Evolutionary conservation across 2,329 filamentous ascomycete species (phyloP).

Genomic region (Clarireedia hainanense): DNA sequence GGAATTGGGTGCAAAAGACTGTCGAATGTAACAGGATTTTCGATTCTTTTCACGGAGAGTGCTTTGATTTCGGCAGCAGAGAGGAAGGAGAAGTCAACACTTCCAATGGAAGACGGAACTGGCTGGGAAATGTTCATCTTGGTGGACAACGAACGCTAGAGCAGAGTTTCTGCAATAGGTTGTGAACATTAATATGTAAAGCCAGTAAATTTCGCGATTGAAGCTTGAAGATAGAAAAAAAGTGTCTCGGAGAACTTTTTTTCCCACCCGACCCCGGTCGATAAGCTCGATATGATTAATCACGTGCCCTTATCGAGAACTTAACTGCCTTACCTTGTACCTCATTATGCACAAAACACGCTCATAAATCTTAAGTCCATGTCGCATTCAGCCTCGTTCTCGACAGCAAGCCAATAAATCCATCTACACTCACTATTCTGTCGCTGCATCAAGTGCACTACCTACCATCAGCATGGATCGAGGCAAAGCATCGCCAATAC

Average conservation of each 20-base stretch:
- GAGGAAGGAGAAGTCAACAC: conserved; percentile 85
- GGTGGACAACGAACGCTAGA: conserved; percentile 8
- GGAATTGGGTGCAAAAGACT: conserved; percentile 81
- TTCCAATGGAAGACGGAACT: conserved; percentile 72
- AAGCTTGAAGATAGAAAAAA: conserved; percentile 7
- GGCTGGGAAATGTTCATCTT: conserved; percentile 71
- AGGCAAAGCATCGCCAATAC: conserved; percentile 38
- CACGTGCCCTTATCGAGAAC: not conserved
- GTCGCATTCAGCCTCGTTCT: too few species aligned
- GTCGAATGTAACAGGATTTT: conserved; percentile 92
- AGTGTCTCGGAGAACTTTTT: conserved; percentile 6
- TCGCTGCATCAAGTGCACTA: not conserved
- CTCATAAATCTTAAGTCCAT: too few species aligned
- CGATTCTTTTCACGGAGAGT: conserved; percentile 88
- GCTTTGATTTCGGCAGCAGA: conserved; percentile 74
- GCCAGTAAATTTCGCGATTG: not conserved
- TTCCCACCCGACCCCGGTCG: conserved; percentile 4
- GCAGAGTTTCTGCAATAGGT: conserved; percentile 8
- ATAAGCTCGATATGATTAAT: not conserved
- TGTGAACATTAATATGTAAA: not conserved
- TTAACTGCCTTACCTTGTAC: not conserved
- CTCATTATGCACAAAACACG: not conserved
- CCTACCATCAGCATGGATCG: conserved; percentile 40
- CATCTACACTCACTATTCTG: not conserved
- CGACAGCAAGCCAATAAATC: not conserved